Evolutionary conservation across 306 rosid genomes (phyloP).

Genomic region (Mimosa bimucronata): DNA sequence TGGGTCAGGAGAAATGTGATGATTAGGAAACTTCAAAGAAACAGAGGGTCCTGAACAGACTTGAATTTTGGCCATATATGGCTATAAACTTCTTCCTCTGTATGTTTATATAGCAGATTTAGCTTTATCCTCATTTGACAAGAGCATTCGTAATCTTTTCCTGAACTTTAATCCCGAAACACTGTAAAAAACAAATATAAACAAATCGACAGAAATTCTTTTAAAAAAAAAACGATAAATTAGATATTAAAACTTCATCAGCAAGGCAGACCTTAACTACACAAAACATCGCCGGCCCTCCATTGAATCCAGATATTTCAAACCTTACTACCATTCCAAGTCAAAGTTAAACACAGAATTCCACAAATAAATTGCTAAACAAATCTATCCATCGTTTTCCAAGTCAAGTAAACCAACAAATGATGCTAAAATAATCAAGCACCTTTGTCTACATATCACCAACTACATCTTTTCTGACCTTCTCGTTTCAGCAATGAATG

Average conservation of each 20-base stretch:
- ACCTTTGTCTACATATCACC: neutral
- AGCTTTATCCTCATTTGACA: neutral
- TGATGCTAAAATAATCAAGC: neutral
- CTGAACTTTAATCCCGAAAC: too few species aligned
- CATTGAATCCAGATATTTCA: neutral
- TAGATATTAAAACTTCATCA: neutral
- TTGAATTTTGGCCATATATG: too few species aligned
- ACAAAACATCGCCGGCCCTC: neutral
- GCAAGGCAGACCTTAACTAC: neutral
- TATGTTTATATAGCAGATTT: too few species aligned
- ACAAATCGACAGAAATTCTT: neutral
- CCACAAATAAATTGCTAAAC: neutral
- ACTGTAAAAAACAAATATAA: too few species aligned
- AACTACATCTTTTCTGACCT: neutral
- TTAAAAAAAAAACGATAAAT: too few species aligned
- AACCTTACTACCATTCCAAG: neutral
- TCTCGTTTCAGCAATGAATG: neutral
- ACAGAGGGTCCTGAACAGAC: too few species aligned
- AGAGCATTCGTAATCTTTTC: too few species aligned
- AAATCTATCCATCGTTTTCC: neutral
- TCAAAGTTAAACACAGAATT: neutral
- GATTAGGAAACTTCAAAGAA: too few species aligned
- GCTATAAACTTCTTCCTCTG: too few species aligned
- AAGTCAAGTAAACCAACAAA: neutral
- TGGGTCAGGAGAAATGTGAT: too few species aligned